Percentiles rank a stretch among this genome's conserved stretches.
Conservation (phyloP, 257 asterid genomes). For the Petunia secreta region DNA sequence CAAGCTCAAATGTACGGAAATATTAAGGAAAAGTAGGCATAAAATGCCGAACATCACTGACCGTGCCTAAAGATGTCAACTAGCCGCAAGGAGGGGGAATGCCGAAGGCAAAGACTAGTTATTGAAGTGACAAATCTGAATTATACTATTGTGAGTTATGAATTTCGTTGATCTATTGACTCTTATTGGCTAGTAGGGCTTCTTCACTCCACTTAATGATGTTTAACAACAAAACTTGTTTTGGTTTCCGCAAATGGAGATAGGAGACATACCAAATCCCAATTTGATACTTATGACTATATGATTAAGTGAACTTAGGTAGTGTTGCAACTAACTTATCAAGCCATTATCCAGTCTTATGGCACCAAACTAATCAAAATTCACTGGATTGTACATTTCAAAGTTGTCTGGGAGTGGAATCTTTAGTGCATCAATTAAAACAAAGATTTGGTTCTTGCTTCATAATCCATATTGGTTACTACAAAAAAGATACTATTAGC, state of each 20-base stretch:
- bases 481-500: constrained; percentile 11
- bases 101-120: no score
- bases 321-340: background rate
- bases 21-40: no score
- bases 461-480: constrained; percentile 21
- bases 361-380: background rate
- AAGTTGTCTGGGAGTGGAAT: background rate
- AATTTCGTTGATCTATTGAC: no score
- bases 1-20: no score
- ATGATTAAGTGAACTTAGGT: constrained; percentile 25
- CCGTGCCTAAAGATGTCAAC: no score
- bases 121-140: no score
- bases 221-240: no score
- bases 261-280: constrained; percentile 20
- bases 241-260: background rate
- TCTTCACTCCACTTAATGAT: no score
- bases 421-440: constrained; percentile 8
- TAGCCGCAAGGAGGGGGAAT: no score
- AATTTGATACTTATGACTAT: background rate
- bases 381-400: constrained; percentile 24
- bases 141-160: no score
- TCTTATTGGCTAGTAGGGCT: no score
- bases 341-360: background rate
- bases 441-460: constrained; percentile 20
- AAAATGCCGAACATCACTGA: no score